phyloP scores from a whole-genome alignment of 73 alveolate species.

The Uronychia setigera region DNA sequence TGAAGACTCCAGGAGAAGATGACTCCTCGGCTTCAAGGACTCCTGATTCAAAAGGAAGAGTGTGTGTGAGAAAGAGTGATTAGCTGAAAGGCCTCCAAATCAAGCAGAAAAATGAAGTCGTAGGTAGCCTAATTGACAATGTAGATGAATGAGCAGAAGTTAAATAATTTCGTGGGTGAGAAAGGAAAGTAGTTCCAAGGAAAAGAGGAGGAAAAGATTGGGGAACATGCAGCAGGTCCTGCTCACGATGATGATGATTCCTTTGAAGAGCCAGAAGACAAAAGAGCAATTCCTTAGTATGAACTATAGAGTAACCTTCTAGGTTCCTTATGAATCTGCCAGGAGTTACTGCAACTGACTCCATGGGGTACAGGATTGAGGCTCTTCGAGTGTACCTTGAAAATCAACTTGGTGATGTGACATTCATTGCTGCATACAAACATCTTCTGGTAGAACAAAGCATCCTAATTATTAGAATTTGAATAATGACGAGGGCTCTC shows the following conservation, averaged over 20 bases:
- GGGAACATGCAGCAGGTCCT: background rate
- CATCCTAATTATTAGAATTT: conserved; percentile 23
- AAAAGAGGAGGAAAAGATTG: conserved; percentile 27
- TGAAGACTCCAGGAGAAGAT: conserved; percentile 4
- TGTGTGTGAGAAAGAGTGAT: background rate
- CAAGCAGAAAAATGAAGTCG: background rate
- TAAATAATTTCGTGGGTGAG: background rate
- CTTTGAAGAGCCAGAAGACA: conserved; percentile 40
- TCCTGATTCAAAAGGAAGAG: background rate
- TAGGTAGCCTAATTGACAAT: background rate
- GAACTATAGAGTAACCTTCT: background rate
- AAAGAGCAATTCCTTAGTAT: conserved; percentile 35
- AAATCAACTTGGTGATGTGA: conserved; percentile 64
- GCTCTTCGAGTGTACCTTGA: conserved; percentile 84
- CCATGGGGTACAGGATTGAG: conserved; percentile 82
- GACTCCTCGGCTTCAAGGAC: background rate
- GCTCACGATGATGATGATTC: conserved; percentile 33
- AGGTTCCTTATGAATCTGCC: conserved; percentile 57
- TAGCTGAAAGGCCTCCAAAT: background rate
- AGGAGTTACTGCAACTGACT: conserved; percentile 78
- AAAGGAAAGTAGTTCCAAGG: conserved; percentile 14
- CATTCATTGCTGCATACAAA: conserved; percentile 74
- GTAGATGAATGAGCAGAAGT: conserved; percentile 4
- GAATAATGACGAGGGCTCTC: conserved; percentile 62
- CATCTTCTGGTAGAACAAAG: too few relatives aligned